Percentiles rank a stretch among this genome's conserved stretches.
Conservation (phyloP, 176 grass and related monocot species). For the Secale cereale region DNA sequence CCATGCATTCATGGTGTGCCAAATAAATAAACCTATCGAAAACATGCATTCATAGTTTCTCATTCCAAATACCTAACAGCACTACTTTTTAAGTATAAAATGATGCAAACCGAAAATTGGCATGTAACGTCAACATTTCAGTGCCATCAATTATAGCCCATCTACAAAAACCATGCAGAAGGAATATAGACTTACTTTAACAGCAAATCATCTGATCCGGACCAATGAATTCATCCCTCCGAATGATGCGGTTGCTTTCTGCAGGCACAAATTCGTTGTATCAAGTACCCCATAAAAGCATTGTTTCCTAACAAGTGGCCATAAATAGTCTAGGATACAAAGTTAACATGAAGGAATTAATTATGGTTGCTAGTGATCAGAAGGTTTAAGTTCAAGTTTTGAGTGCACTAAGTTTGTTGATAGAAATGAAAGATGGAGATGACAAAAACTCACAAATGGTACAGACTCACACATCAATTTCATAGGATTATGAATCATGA, state of each 20-base stretch:
- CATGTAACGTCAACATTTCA: not conserved
- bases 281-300: not conserved
- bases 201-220: constrained; percentile 21
- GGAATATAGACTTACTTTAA: constrained; percentile 17
- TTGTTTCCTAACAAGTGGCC: not conserved
- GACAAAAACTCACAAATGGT: not conserved
- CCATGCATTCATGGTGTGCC: not conserved
- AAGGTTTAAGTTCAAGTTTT: not conserved
- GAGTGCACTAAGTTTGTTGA: not conserved
- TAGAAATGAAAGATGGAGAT: constrained; percentile 8
- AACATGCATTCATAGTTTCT: not conserved
- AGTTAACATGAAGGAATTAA: constrained; percentile 15
- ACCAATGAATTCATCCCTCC: not conserved
- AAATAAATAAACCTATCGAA: not conserved
- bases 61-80: not conserved
- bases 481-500: not conserved
- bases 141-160: not conserved
- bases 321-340: not conserved
- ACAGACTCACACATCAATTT: not conserved
- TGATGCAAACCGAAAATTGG: not conserved
- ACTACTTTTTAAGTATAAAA: not conserved
- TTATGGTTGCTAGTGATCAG: not conserved
- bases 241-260: not conserved
- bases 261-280: not conserved
- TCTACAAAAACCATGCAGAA: not conserved